These are phyloP conservation scores for Lantana camara DNA, from an alignment of 257 asterid genomes.

Conservation along the genomic window DNA sequence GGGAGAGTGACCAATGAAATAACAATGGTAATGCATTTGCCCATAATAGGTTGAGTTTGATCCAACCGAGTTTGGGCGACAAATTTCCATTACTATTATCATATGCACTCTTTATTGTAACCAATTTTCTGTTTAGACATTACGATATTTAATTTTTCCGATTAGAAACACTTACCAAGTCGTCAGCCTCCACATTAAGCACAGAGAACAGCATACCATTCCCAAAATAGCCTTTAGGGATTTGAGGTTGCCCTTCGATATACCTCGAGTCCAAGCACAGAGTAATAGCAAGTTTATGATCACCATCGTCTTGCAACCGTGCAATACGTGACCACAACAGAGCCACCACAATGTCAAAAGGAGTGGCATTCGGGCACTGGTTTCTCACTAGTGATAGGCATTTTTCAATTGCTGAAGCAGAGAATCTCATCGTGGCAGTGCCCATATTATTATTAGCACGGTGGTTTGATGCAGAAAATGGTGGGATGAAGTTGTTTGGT, in stretches of 20 bases:
- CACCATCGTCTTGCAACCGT: background rate
- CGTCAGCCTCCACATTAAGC: slow-evolving; percentile 25
- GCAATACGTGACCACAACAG: slow-evolving; percentile 55
- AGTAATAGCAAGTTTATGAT: slow-evolving; percentile 26
- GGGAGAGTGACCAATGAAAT: too few relatives aligned
- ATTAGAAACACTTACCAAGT: slow-evolving; percentile 3
- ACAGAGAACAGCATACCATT: slow-evolving; percentile 47
- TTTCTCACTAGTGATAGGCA: slow-evolving; percentile 31
- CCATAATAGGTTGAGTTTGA: too few relatives aligned
- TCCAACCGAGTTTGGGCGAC: too few relatives aligned
- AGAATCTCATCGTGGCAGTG: slow-evolving; percentile 47
- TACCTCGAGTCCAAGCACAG: slow-evolving; percentile 50
- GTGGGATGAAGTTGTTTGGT: background rate
- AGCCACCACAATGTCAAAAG: slow-evolving; percentile 54
- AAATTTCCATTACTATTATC: too few relatives aligned
- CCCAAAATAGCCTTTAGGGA: slow-evolving; percentile 51
- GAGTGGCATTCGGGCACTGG: slow-evolving; percentile 54
- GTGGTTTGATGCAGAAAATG: slow-evolving; percentile 6
- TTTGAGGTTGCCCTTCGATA: background rate
- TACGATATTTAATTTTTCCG: too few relatives aligned
- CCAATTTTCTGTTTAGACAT: too few relatives aligned
- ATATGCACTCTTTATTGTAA: too few relatives aligned
- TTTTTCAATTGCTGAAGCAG: slow-evolving; percentile 34
- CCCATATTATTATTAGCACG: slow-evolving; percentile 30
- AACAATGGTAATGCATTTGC: too few relatives aligned